Base-by-base conservation (phyloP, 2,329 filamentous ascomycete genomes). In the Neofusicoccum umdonicola region DNA sequence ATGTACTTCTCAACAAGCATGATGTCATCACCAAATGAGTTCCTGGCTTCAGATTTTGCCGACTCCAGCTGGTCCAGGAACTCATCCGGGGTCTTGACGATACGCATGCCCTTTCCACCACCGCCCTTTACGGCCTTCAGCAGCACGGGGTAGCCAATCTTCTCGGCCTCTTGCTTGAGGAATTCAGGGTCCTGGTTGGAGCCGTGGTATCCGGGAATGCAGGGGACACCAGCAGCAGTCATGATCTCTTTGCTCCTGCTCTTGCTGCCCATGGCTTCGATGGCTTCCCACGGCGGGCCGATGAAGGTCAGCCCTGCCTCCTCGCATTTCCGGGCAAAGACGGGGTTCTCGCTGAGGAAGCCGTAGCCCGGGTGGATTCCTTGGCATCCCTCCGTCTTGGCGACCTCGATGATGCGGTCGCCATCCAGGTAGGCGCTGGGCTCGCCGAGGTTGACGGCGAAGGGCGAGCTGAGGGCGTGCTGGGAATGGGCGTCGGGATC, bases 281-380 rank as follows among this genome's bases (percentile, higher is more conserved):
- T 89, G 2, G 93, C 92, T 65, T 90, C 83, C 77, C 81, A 87
- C 3, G 95, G 93, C 1, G 95, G 95, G 0, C 95, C 95, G 71
- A 99, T 96, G 75, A 99, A 99, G 63, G 94, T 89, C 68, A 99
- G 85, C 11, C 95, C 95, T 50, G 93, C 93, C 71, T 95, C 88
- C 71, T 91, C 90, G 76, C 94, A 98, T 75, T 91, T 89, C 71
- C 88, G 87, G 3, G 95, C 95, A 76, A 99, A 99, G 5, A 84
- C 87, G 7, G 94, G 89, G 78, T 99, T 99, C 80, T 99, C 95
- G 67, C 91, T 96, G 69, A 98, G 81, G 76, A 89, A 99, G 48
- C 95, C 95, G 80, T 99, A 99, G 27, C 95, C 95, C 0, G 95
- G 95, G 77, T 99, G 95, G 69, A 99, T 89, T 4, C 92, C 94